Evolutionary conservation across 2,329 filamentous ascomycete genomes (phyloP), one percentile per base, ranked within the genome.

Genomic region (Aspergillus fumigatiaffinis): DNA sequence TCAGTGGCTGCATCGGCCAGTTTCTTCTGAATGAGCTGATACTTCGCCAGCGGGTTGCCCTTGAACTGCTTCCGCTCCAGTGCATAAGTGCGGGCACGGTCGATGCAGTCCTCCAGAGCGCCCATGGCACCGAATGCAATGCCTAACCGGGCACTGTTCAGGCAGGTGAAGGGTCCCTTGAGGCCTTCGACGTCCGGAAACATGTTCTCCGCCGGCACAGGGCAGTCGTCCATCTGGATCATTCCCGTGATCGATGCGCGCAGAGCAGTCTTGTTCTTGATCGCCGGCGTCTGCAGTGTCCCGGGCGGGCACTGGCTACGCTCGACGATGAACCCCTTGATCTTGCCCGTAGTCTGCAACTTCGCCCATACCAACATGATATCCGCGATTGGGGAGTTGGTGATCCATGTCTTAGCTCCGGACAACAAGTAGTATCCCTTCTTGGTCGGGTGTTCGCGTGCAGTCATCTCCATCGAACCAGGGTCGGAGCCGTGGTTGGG

Each of bases 11-110:
- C 94, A 74, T 99, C 94, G 0, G 93, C 89, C 60, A 99, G 81
- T 80, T 99, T 99, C 85, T 97, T 97, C 81, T 99, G 94, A 53
- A 99, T 84, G 14, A 99, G 86, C 79, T 99, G 94, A 72, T 99
- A 99, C 74, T 90, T 95, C 44, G 93, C 94, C 53, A 99, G 82
- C 0, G 93, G 92, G 75, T 97, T 97, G 51, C 87, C 87, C 79
- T 95, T 96, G 84, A 99, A 99, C 75, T 99, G 94, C 77, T 89
- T 93, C 62, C 94, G 84, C 75, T 97, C 92, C 52, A 99, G 78
- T n/a, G 92, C 86, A 72, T 99, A 99, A 12, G 87, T 86, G 60
- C 93, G 83, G 3, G 94, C 86, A 52, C 92, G 85, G 20, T 82
- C 80, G 61, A 99, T 86, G 72, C 90, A 94, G 75, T 99, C 94